Conservation (phyloP, 352 stramenopile genomes). For the Globisporangium barbulae region DNA sequence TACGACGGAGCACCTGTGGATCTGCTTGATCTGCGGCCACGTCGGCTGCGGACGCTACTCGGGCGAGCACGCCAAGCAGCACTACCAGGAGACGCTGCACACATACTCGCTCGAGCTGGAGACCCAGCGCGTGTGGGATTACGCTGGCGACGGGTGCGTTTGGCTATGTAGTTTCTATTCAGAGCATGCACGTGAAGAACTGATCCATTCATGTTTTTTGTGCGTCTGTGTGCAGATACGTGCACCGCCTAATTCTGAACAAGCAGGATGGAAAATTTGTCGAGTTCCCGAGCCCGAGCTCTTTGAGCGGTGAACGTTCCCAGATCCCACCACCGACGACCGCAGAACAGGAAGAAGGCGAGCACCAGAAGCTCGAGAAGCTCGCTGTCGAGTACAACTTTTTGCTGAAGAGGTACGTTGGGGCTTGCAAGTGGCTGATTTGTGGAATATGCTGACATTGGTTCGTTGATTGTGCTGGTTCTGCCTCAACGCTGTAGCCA, state of each 20-base stretch:
- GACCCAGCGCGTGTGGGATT: constrained; percentile 96
- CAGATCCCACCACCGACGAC: constrained; percentile 57
- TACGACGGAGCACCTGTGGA: constrained; percentile 94
- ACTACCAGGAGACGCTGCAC: constrained; percentile 93
- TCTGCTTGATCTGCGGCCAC: constrained; percentile 95
- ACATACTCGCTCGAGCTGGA: constrained; percentile 95
- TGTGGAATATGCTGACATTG: background rate
- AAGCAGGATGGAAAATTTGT: constrained; percentile 95
- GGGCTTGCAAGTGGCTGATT: background rate
- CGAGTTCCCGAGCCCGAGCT: constrained; percentile 90
- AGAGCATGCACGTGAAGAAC: background rate
- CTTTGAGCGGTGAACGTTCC: constrained; percentile 63
- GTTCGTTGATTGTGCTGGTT: background rate
- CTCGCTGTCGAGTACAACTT: constrained; percentile 96
- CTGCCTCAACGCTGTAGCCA: constrained; percentile 47
- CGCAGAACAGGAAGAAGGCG: constrained; percentile 87
- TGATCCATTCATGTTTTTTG: background rate
- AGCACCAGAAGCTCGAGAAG: constrained; percentile 95
- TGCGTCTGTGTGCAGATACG: constrained; percentile 35
- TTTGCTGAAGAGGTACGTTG: constrained; percentile 88
- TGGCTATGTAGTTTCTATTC: constrained; percentile 3
- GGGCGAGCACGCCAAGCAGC: constrained; percentile 91
- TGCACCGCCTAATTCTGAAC: constrained; percentile 86
- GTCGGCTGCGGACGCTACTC: constrained; percentile 96
- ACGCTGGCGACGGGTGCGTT: constrained; percentile 87